phyloP scores from a whole-genome alignment of 345 rosid genomes.

The Clarkia xantiana region DNA sequence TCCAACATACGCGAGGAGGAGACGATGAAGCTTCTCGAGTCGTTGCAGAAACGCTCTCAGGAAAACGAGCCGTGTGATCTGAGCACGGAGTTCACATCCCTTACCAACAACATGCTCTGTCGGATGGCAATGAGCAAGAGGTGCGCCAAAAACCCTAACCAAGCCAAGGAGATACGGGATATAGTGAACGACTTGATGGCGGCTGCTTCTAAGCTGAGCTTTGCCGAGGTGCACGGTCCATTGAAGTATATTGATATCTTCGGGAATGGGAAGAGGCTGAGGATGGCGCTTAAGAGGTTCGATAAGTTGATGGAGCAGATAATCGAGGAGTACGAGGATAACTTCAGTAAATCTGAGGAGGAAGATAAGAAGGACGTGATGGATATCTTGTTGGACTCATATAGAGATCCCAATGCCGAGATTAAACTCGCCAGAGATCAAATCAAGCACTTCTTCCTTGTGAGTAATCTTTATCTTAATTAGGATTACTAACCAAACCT shows the following conservation, averaged over 20 bases:
- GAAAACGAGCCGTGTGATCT: constrained; percentile 33
- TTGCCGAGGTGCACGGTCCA: constrained; percentile 26
- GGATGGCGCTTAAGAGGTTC: constrained; percentile 13
- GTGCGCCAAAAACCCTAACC: constrained; percentile 15
- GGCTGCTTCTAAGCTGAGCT: constrained; percentile 19
- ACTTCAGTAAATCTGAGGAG: not conserved
- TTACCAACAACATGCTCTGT: constrained; percentile 37
- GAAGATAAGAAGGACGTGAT: constrained; percentile 32
- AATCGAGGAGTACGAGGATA: constrained; percentile 22
- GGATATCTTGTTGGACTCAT: constrained; percentile 48
- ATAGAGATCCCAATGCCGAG: constrained; percentile 31
- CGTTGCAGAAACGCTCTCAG: constrained; percentile 14
- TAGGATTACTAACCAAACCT: too few relatives aligned
- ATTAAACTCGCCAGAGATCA: constrained; percentile 40
- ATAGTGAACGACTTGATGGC: constrained; percentile 19
- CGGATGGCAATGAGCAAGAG: constrained; percentile 49
- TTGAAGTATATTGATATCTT: constrained; percentile 23
- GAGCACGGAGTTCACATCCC: constrained; percentile 23
- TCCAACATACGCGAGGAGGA: constrained; percentile 37
- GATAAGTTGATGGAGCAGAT: constrained; percentile 25
- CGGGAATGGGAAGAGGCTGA: constrained; percentile 28
- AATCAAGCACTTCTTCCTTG: constrained; percentile 53
- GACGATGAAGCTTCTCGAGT: constrained; percentile 21
- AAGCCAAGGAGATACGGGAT: constrained; percentile 34
- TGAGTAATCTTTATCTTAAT: constrained; percentile 14